These are phyloP conservation scores for Perkinsela sp. DNA, from an alignment of 208 protist genomes.

Conservation along the genomic window DNA sequence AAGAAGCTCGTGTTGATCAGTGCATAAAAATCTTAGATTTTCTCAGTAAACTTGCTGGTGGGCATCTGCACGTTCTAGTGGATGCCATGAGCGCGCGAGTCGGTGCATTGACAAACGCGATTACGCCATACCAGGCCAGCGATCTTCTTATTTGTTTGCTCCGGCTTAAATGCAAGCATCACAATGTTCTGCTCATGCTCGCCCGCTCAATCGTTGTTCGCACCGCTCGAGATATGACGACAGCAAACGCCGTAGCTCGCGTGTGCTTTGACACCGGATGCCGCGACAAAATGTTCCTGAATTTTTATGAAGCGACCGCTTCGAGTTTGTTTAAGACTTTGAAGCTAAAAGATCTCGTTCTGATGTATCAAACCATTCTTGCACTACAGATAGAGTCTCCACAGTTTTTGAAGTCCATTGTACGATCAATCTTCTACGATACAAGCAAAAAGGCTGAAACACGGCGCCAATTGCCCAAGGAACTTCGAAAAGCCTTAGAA, in stretches of 20 bases:
- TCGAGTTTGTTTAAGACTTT: background rate
- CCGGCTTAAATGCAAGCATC: background rate
- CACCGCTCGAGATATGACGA: background rate
- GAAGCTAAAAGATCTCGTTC: background rate
- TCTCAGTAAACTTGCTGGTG: background rate
- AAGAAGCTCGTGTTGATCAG: background rate
- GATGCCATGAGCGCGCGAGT: background rate
- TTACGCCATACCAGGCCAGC: background rate
- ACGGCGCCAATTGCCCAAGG: background rate
- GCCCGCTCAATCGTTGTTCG: background rate
- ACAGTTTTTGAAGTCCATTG: background rate
- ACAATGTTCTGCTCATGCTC: background rate
- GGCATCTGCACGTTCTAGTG: background rate
- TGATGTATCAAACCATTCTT: background rate
- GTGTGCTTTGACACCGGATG: background rate
- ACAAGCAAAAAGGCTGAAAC: background rate
- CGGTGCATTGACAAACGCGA: background rate
- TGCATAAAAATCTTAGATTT: background rate
- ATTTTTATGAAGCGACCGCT: background rate
- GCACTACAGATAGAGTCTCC: background rate
- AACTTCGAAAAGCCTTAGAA: background rate
- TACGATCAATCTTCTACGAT: background rate
- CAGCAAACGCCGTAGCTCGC: background rate
- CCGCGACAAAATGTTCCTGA: background rate
- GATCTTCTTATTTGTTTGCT: background rate